Conservation (phyloP, 331 rosid species). For the Stylosanthes scabra region DNA sequence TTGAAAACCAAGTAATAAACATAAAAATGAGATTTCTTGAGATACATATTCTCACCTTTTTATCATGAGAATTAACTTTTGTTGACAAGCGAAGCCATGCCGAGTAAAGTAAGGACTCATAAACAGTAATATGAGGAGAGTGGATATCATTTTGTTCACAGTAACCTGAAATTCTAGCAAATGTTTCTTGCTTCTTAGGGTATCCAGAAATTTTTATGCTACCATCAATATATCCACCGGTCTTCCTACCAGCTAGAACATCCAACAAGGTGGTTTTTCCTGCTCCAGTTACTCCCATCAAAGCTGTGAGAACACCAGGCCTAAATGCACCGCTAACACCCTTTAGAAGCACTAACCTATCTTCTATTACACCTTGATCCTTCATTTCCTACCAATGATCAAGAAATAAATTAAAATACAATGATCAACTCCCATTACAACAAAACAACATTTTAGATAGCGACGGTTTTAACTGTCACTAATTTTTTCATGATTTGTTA, state of each 20-base stretch:
- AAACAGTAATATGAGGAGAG: slow-evolving; percentile 84
- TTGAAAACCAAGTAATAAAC: too few relatives aligned
- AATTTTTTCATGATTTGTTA: too few relatives aligned
- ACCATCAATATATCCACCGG: slow-evolving; percentile 60
- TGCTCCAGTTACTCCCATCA: slow-evolving; percentile 98
- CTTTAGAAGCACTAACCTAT: slow-evolving; percentile 58
- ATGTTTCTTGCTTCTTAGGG: slow-evolving; percentile 66
- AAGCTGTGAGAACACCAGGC: slow-evolving; percentile 95
- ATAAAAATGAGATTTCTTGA: background rate
- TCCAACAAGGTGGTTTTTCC: slow-evolving; percentile 90
- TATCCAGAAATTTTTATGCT: slow-evolving; percentile 59
- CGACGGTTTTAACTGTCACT: too few relatives aligned
- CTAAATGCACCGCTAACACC: slow-evolving; percentile 86
- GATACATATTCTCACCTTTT: slow-evolving; percentile 55
- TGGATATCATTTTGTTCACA: slow-evolving; percentile 95
- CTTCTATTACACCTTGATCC: slow-evolving; percentile 48
- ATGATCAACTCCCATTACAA: too few relatives aligned
- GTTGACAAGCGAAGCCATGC: slow-evolving; percentile 63
- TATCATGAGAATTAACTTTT: slow-evolving; percentile 46
- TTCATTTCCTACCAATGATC: slow-evolving; percentile 52
- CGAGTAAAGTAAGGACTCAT: slow-evolving; percentile 63
- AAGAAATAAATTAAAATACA: background rate
- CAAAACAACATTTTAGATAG: too few relatives aligned
- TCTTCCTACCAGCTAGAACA: slow-evolving; percentile 69
- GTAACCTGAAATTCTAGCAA: slow-evolving; percentile 74